A percentile compares a stretch with the other conserved stretches of the same genome.
phyloP scores from a whole-genome alignment of 139 green algal genomes.

The Closterium sp. region DNA sequence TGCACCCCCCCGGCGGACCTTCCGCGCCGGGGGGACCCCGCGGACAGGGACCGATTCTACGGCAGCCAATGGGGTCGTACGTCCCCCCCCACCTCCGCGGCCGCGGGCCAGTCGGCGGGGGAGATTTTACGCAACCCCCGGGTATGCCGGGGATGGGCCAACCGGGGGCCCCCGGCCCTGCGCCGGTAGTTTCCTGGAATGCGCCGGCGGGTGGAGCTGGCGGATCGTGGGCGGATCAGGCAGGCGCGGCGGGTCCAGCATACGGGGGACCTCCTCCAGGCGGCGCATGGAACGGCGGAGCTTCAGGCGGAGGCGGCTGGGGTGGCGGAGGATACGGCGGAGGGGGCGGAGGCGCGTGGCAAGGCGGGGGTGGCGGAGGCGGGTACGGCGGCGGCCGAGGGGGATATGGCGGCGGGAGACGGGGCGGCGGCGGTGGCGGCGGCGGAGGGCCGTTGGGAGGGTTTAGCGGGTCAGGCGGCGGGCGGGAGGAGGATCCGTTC shows the following conservation, averaged over 20 bases:
- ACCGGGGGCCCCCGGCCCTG: not conserved
- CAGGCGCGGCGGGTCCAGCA: not conserved
- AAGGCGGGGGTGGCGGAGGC: slow-evolving; percentile 17
- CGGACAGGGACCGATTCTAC: not conserved
- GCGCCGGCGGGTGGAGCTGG: not conserved
- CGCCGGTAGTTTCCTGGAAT: not conserved
- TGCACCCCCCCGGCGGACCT: not conserved
- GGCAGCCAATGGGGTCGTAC: slow-evolving; percentile 50
- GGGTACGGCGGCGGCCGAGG: slow-evolving; percentile 26
- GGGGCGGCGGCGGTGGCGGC: slow-evolving; percentile 5
- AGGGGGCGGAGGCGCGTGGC: slow-evolving; percentile 14
- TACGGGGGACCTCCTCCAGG: not conserved
- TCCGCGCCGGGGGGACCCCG: not conserved
- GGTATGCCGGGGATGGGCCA: slow-evolving; percentile 11
- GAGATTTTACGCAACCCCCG: not conserved
- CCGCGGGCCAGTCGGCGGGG: slow-evolving; percentile 7
- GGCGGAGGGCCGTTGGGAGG: slow-evolving; percentile 4
- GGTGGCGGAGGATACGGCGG: slow-evolving; percentile 20
- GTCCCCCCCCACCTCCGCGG: slow-evolving; percentile 74
- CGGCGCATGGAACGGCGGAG: slow-evolving; percentile 19
- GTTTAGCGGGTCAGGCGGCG: slow-evolving; percentile 4
- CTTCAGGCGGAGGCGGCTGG: slow-evolving; percentile 19
- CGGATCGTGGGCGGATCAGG: slow-evolving; percentile 9
- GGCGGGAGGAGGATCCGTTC: slow-evolving; percentile 43
- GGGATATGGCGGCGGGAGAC: slow-evolving; percentile 21